Base-by-base conservation (phyloP, 2,329 filamentous ascomycete genomes). In the Paraconiothyrium brasiliense region DNA sequence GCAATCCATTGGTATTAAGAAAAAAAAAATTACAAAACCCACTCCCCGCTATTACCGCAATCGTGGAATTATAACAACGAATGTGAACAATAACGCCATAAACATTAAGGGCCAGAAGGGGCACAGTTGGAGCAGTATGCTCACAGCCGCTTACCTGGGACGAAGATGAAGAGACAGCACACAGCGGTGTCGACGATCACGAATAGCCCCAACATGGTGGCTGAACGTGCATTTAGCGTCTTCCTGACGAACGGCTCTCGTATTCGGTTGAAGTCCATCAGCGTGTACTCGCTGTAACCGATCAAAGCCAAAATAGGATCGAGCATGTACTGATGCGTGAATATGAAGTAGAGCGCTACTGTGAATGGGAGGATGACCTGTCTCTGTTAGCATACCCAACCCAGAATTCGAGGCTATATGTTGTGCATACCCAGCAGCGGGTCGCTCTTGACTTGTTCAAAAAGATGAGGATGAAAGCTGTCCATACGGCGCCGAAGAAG, bases 211-310 rank as follows among this genome's bases (percentile, higher is more conserved):
- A 97, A 81, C 14, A 95, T 92, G 82, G 95, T 93, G 47, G 92
- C 75, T 0, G 95, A 90, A 61, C 95, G 90, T 77, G 94, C 94
- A 68, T 88, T 89, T 59, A 99, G 86, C 22, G 98, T 88, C 74
- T 89, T 92, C 67, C 92, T 90, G 58, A 99, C 91, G 76, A 95
- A 99, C 0, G 93, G 92, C 79, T 99, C 95, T 58, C 92, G 89
- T 66, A 98, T 92, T 44, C 88, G 87, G 27, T 92, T 91, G 83
- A 96, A 97, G 79, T 90, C 92, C 84, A 97, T 94, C 54, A 97
- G 93, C 0, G 94, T 97, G 81, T 98, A 97, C 82, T 99, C 96
- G 82, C 94, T 97, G 78, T 90, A 90, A 39, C 94, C 94, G n/a
- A 92, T 78, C 22, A 98, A 85, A 4, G 93, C 95, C 78, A 98